These are phyloP conservation scores for Septoria petroselini DNA, from an alignment of 2,329 filamentous ascomycete species.

Conservation along the genomic window DNA sequence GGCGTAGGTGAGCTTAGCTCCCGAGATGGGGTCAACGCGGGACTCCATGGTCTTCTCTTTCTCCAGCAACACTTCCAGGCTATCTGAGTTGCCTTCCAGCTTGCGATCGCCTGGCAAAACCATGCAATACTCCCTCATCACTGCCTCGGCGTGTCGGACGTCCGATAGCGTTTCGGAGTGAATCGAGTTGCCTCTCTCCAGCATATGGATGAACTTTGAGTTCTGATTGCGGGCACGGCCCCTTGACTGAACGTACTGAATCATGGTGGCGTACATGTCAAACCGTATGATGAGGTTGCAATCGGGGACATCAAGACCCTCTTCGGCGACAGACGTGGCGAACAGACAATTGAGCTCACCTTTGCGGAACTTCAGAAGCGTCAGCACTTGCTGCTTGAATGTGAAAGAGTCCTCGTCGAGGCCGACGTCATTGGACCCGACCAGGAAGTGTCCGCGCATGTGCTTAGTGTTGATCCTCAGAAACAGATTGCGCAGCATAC, in stretches of 20 bases:
- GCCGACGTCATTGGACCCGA: conserved; percentile 52
- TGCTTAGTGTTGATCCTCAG: conserved; percentile 54
- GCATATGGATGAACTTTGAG: conserved; percentile 82
- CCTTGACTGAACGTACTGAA: conserved; percentile 90
- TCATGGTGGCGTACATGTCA: conserved; percentile 83
- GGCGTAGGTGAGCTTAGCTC: conserved; percentile 74
- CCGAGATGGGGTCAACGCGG: conserved; percentile 63
- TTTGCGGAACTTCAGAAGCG: conserved; percentile 62
- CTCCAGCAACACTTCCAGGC: conserved; percentile 53
- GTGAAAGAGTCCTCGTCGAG: conserved; percentile 59
- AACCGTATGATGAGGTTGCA: conserved; percentile 72
- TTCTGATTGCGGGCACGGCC: conserved; percentile 75
- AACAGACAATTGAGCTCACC: conserved; percentile 61
- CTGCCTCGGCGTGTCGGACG: conserved; percentile 55
- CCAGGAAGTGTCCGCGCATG: conserved; percentile 61
- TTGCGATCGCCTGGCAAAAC: conserved; percentile 71
- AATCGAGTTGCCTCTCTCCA: conserved; percentile 65
- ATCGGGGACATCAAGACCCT: conserved; percentile 64
- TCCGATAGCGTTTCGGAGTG: conserved; percentile 60
- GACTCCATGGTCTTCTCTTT: conserved; percentile 49
- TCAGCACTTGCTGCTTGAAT: conserved; percentile 69
- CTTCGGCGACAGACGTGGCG: conserved; percentile 63
- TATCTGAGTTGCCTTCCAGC: conserved; percentile 57
- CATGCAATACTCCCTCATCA: conserved; percentile 73
- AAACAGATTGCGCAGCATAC: conserved; percentile 68